Evolutionary conservation across 768 basidiomycete genomes (phyloP), one percentile per base, ranked within the genome.

Genomic region (Psilocybe cyanescens): DNA sequence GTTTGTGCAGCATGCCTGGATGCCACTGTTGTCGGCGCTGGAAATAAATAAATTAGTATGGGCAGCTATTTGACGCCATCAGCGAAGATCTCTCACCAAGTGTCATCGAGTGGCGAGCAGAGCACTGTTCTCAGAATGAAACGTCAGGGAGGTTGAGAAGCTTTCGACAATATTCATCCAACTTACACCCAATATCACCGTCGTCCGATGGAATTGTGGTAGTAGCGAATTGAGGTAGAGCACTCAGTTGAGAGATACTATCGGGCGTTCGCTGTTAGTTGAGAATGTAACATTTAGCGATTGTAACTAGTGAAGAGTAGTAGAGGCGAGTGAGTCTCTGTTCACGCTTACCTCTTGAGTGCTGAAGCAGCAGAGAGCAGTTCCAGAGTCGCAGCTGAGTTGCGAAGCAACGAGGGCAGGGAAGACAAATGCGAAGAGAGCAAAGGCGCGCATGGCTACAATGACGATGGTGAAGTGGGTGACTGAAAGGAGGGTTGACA

Each of bases 351-450:
- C 55, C 11, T 56, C 55, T 56, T 56, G 19, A 45, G 33, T 30
- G 17, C 30, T 29, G 29, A 56, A 56, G 44, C 55, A 56, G 55
- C 55, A 56, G 3, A 56, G 44, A 16, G 55, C 44, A 2, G 19
- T 28, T 5, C 55, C 45, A 9, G 11, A 14, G 8, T 56, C 55
- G 29, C 55, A 56, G 19, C 24, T 29, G 6, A 56, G 9, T 19
- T 56, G 55, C 16, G 55, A 16, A 9, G 55, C 55, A 45, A 56
- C 55, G 24, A 56, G 45, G 7, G 55, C 55, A 24, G 55, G 55
- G 29, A 56, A 31, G 16, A 47, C 12, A 17, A 56, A 19, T 5
- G 55, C 44, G 44, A 56, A 45, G 12, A 56, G 24, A 30, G 55
- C 55, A 19, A 56, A 56, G 24, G 55, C 44, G 44, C 55, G 55